These are phyloP conservation scores for Trichomonascus vanleenenianus DNA, from an alignment of 805 yeast species.

Conservation along the genomic window DNA sequence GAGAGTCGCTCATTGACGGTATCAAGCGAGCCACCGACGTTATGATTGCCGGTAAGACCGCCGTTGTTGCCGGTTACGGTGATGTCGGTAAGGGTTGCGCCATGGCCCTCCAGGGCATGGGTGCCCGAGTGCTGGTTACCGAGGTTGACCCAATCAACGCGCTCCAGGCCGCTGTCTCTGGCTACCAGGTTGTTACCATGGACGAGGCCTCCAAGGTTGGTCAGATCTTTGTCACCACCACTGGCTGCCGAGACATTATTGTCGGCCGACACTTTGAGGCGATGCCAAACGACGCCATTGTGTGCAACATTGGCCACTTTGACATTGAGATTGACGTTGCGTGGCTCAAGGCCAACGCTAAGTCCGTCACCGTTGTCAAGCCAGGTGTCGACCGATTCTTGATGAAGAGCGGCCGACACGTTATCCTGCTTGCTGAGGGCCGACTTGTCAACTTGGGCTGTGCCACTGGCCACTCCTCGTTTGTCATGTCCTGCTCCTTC, in stretches of 20 bases:
- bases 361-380: constrained; percentile 91
- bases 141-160: constrained; percentile 99
- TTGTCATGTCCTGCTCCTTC: constrained; percentile 99
- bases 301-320: constrained; percentile 99
- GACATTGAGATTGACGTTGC: constrained; percentile 99
- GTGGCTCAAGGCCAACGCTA: constrained; percentile 93
- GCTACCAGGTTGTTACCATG: constrained; percentile 94
- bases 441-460: constrained; percentile 99
- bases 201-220: constrained; percentile 88
- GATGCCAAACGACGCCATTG: constrained; percentile 99
- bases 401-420: constrained; percentile 81
- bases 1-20: constrained; percentile 98
- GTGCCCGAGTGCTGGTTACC: constrained; percentile 96
- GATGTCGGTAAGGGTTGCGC: constrained; percentile 99
- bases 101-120: constrained; percentile 97
- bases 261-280: constrained; percentile 74
- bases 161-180: constrained; percentile 97
- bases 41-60: constrained; percentile 98
- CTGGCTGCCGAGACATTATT: constrained; percentile 98
- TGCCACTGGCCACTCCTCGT: constrained; percentile 99
- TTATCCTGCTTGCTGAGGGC: constrained; percentile 96
- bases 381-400: constrained; percentile 98
- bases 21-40: constrained; percentile 99
- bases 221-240: constrained; percentile 97
- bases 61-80: constrained; percentile 99